Conservation (phyloP, 2,329 filamentous ascomycete genomes). For the Trichoderma koningiopsis region DNA sequence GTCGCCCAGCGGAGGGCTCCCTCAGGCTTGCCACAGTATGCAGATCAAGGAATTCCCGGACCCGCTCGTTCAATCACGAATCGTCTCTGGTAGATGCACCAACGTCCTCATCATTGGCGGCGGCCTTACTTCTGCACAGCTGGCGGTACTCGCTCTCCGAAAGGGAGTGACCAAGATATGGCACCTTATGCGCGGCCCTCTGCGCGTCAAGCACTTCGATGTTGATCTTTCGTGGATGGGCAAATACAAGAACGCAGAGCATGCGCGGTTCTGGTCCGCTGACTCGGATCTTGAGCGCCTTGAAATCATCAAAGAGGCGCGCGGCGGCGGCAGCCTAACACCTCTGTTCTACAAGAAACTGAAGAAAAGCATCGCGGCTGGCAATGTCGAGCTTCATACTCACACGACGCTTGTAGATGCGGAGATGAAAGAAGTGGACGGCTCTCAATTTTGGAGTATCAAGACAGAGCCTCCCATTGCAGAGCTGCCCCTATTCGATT, state of each 20-base stretch:
- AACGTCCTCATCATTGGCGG: constrained; percentile 73
- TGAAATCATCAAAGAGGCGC: constrained; percentile 64
- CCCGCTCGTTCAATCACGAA: constrained; percentile 52
- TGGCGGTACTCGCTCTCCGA: constrained; percentile 66
- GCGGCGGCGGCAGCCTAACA: constrained; percentile 77
- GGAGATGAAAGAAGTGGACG: constrained; percentile 50
- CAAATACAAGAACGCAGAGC: constrained; percentile 77
- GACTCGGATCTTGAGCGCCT: constrained; percentile 70
- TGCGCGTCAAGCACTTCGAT: constrained; percentile 74
- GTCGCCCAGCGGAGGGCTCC: constrained; percentile 27
- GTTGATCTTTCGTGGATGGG: constrained; percentile 77
- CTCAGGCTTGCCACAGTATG: constrained; percentile 64
- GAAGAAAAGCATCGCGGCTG: constrained; percentile 57
- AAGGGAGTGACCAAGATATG: constrained; percentile 68
- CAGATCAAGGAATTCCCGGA: constrained; percentile 62
- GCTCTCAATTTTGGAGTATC: constrained; percentile 43
- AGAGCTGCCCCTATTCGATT: constrained; percentile 60
- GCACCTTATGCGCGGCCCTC: constrained; percentile 65
- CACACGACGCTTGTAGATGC: constrained; percentile 58
- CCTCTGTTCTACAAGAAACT: constrained; percentile 68
- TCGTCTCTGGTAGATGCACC: constrained; percentile 52
- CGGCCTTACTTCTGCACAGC: constrained; percentile 74
- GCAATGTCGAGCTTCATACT: constrained; percentile 58
- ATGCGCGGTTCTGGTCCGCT: constrained; percentile 75
- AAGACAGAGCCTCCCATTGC: constrained; percentile 55